A percentile compares a stretch with the other conserved stretches of the same genome.
These are phyloP conservation scores for Hypoxylon intermedium DNA, from an alignment of 495 filamentous ascomycete genomes.

Conservation along the genomic window DNA sequence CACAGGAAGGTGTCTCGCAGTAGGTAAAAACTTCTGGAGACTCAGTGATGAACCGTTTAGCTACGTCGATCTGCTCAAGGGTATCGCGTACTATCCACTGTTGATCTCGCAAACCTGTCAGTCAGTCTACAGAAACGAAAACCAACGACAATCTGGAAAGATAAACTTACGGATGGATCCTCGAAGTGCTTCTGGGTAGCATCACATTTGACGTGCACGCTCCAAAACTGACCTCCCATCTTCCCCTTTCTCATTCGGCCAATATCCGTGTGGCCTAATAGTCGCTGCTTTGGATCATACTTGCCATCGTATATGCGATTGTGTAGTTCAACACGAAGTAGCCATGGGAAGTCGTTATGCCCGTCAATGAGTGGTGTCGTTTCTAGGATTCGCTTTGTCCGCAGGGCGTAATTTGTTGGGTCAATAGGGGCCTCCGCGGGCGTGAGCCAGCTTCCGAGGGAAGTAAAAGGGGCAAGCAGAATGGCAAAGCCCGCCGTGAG, in stretches of 20 bases:
- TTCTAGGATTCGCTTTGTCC: slow-evolving; percentile 24
- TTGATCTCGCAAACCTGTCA: background rate
- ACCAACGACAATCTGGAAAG: background rate
- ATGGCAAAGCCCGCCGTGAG: slow-evolving; percentile 26
- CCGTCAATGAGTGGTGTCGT: slow-evolving; percentile 43
- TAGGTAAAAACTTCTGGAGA: slow-evolving; percentile 30
- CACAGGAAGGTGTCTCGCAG: slow-evolving; percentile 33
- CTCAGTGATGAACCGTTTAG: slow-evolving; percentile 36
- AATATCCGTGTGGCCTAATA: slow-evolving; percentile 38
- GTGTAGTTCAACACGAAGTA: slow-evolving; percentile 40
- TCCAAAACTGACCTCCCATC: slow-evolving; percentile 50
- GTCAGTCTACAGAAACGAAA: background rate
- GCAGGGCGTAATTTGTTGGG: slow-evolving; percentile 24
- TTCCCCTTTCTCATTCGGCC: slow-evolving; percentile 33
- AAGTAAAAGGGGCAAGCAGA: slow-evolving; percentile 19
- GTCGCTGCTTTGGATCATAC: slow-evolving; percentile 38
- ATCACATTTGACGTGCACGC: slow-evolving; percentile 38
- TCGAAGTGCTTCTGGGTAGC: slow-evolving; percentile 30
- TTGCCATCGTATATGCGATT: slow-evolving; percentile 39
- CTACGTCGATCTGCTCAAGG: slow-evolving; percentile 46
- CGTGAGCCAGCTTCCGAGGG: slow-evolving; percentile 23
- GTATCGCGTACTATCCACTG: slow-evolving; percentile 44
- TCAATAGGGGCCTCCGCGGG: slow-evolving; percentile 16
- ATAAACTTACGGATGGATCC: slow-evolving; percentile 28
- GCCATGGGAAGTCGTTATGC: slow-evolving; percentile 46